Conservation (phyloP, 768 basidiomycete species). For the Boletus rufocinnamomeus region DNA sequence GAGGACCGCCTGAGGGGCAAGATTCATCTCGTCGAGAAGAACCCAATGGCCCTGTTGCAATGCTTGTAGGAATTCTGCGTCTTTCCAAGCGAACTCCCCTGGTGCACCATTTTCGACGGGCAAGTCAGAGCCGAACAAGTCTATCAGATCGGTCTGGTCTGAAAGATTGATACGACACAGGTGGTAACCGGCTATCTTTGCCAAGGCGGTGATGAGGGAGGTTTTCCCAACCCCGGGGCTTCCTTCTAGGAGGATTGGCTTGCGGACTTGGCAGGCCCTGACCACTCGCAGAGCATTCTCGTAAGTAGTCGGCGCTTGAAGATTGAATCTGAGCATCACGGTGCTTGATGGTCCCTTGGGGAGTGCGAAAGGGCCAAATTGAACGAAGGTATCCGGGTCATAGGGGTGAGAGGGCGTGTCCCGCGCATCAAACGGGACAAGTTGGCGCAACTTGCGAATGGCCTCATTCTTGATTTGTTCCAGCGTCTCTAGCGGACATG, state of each 20-base stretch:
- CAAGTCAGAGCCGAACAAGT: conserved; percentile 94
- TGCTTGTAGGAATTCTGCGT: conserved; percentile 92
- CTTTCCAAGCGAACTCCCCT: conserved; percentile 96
- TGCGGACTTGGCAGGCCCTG: conserved; percentile 84
- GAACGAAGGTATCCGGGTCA: conserved; percentile 43
- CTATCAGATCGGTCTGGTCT: conserved; percentile 95
- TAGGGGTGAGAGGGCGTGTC: conserved; percentile 31
- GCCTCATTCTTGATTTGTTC: conserved; percentile 64
- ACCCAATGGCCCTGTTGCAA: conserved; percentile 98
- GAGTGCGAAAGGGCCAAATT: conserved; percentile 76
- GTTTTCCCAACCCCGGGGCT: conserved; percentile 99
- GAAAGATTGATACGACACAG: conserved; percentile 95
- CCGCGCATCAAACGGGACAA: conserved; percentile 49
- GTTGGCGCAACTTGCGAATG: conserved; percentile 48
- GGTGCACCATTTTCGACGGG: conserved; percentile 89
- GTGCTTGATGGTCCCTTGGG: conserved; percentile 51
- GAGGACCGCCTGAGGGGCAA: conserved; percentile 93
- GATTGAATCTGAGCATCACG: conserved; percentile 59
- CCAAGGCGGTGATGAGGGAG: conserved; percentile 85
- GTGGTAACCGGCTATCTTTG: conserved; percentile 72
- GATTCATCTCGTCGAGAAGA: conserved; percentile 97
- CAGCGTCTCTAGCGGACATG: conserved; percentile 61
- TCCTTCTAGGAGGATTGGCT: conserved; percentile 94
- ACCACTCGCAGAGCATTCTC: conserved; percentile 87
- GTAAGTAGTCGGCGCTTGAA: conserved; percentile 85